Evolutionary conservation across 1,284 basidiomycete species (phyloP).

Genomic region (Cryptococcus sp.): DNA sequence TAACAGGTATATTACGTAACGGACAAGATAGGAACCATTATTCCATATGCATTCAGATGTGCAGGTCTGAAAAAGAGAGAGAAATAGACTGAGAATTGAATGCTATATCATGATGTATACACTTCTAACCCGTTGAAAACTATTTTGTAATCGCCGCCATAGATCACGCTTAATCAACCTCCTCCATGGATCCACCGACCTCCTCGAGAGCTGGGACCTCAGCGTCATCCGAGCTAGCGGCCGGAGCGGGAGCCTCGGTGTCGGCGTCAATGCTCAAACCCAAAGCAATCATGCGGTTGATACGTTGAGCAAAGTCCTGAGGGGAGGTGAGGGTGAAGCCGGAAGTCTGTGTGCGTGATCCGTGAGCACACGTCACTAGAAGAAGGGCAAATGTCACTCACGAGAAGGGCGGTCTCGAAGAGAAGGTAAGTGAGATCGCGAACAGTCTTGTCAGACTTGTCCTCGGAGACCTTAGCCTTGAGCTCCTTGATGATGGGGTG

Average conservation of each 20-base stretch:
- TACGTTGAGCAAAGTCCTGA: conserved; percentile 90
- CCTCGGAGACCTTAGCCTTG: conserved; percentile 89
- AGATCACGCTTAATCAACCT: conserved; percentile 50
- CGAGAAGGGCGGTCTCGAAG: conserved; percentile 90
- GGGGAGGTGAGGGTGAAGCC: conserved; percentile 96
- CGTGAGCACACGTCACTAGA: not conserved
- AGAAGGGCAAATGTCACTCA: conserved; percentile 18
- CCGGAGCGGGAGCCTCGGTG: conserved; percentile 34
- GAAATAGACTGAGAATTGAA: conserved; percentile 9
- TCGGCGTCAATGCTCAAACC: conserved; percentile 59
- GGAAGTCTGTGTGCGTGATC: conserved; percentile 62
- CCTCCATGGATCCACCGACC: conserved; percentile 55
- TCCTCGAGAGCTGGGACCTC: conserved; percentile 49
- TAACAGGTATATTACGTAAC: no score
- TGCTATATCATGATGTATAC: conserved; percentile 3
- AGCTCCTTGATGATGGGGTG: conserved; percentile 97
- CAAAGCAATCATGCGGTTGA: conserved; percentile 92
- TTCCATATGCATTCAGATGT: conserved; percentile 8
- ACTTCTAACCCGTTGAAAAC: not conserved
- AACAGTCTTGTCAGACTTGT: conserved; percentile 98
- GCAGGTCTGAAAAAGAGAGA: conserved; percentile 6
- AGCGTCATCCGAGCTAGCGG: conserved; percentile 32
- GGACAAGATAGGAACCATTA: no score
- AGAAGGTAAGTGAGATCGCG: conserved; percentile 92
- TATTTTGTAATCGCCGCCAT: not conserved